These are phyloP conservation scores for Ettlia oleoabundans DNA, from an alignment of 139 green algal genomes.

Conservation along the genomic window DNA sequence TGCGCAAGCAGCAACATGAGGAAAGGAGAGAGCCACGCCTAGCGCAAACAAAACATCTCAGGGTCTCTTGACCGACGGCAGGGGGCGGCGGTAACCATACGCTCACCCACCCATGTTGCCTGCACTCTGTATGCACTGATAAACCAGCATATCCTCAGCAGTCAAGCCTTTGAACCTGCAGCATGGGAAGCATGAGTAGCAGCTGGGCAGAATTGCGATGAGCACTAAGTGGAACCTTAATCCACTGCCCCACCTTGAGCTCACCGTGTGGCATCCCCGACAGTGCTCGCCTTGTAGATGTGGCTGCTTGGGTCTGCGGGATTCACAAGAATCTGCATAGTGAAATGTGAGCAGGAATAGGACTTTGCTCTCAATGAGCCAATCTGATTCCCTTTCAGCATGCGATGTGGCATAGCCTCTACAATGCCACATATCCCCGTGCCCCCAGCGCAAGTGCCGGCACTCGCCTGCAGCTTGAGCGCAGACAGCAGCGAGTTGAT, in stretches of 20 bases:
- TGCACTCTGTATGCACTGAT: slow-evolving; percentile 82
- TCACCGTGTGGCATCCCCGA: slow-evolving; percentile 9
- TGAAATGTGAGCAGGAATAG: not conserved
- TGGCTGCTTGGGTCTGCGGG: slow-evolving; percentile 29
- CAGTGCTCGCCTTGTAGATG: slow-evolving; percentile 29
- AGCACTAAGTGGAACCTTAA: too few relatives aligned
- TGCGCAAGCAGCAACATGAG: not conserved
- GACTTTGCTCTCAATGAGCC: too few relatives aligned
- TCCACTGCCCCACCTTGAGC: too few relatives aligned
- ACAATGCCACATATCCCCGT: not conserved
- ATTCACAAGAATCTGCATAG: slow-evolving; percentile 29
- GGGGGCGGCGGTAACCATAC: too few relatives aligned
- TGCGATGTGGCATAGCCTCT: too few relatives aligned
- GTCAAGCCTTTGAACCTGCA: slow-evolving; percentile 80
- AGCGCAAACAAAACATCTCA: too few relatives aligned
- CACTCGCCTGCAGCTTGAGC: slow-evolving; percentile 26
- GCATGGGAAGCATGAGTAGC: not conserved
- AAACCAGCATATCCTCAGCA: slow-evolving; percentile 88
- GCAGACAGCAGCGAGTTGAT: slow-evolving; percentile 52
- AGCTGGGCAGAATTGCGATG: too few relatives aligned
- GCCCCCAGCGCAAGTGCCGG: too few relatives aligned
- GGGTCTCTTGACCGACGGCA: too few relatives aligned
- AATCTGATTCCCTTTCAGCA: too few relatives aligned
- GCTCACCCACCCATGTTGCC: slow-evolving; percentile 77
- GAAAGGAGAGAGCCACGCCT: too few relatives aligned